Evolutionary conservation across 139 green algal genomes (phyloP), one percentile per base, ranked within the genome.

Genomic region (Penium margaritaceum): DNA sequence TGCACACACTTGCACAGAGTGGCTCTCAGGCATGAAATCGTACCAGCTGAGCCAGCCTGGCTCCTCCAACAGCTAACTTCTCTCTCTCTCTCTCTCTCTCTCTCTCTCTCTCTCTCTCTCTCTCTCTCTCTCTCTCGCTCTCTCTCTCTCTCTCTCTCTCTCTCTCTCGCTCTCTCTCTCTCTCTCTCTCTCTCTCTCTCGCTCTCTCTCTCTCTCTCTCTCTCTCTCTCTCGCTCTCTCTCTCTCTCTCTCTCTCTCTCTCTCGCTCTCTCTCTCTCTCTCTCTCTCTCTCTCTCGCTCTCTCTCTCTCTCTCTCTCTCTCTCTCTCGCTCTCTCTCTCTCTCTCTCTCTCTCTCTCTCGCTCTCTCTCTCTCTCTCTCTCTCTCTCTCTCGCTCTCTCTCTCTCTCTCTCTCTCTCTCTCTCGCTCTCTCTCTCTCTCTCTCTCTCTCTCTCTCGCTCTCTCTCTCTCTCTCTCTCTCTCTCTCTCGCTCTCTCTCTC

Each of bases 31-130:
- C n/a, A n/a, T n/a, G n/a, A n/a, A n/a, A n/a, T n/a, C n/a, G n/a
- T n/a, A n/a, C n/a, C n/a, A n/a, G n/a, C n/a, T n/a, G n/a, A n/a
- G n/a, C n/a, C n/a, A n/a, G n/a, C n/a, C n/a, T n/a, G n/a, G n/a
- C n/a, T n/a, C n/a, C n/a, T n/a, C n/a, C n/a, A n/a, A n/a, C n/a
- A n/a, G n/a, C n/a, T n/a, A 64, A 64, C 19, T 57, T 57, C 46
- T 57, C 46, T 57, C 46, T 57, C 46, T 57, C 46, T 57, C 46
- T 57, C 46, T 57, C 46, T 57, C 46, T 57, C 46, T 57, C 46
- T 57, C 46, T 57, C 46, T 57, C 46, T 57, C 46, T 57, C 46
- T 57, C 46, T 57, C 46, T 57, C 46, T 57, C 46, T 57, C 46
- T 57, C 46, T 57, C 46, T 57, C 46, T 57, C 46, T 57, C 46